These are phyloP conservation scores for Sideroxylon spinosum DNA, from an alignment of 179 eudicot species.

Conservation along the genomic window DNA sequence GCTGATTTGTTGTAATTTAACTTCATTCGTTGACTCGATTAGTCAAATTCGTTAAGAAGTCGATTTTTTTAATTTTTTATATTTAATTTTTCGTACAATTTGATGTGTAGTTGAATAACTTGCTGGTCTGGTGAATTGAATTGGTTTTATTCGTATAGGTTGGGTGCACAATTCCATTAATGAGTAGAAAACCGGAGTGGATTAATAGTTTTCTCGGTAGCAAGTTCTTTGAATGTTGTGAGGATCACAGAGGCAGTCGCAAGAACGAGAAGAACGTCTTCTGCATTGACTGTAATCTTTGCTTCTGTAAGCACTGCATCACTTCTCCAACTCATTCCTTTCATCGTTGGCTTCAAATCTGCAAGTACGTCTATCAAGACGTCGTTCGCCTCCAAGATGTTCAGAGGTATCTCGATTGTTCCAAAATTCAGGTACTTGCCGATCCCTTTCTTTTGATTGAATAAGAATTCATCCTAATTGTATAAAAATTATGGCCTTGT, in stretches of 20 bases:
- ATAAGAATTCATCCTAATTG: no score
- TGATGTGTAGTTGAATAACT: neutral
- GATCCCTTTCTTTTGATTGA: neutral
- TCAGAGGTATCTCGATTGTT: slow-evolving; percentile 37
- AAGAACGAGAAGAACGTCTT: slow-evolving; percentile 42
- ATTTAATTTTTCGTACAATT: neutral
- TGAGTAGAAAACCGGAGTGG: slow-evolving; percentile 27
- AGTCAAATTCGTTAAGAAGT: no score
- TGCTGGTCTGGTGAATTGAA: neutral
- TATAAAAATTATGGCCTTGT: neutral
- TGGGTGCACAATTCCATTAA: slow-evolving; percentile 16
- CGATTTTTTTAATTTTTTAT: no score
- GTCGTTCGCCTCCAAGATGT: slow-evolving; percentile 44
- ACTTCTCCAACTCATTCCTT: slow-evolving; percentile 14
- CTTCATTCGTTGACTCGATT: neutral
- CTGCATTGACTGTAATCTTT: slow-evolving; percentile 33
- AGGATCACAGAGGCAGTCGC: slow-evolving; percentile 28
- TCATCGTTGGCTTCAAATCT: slow-evolving; percentile 35
- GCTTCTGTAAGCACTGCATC: slow-evolving; percentile 40
- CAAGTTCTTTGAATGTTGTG: slow-evolving; percentile 29
- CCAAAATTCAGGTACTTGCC: slow-evolving; percentile 29
- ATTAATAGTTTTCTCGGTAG: slow-evolving; percentile 18
- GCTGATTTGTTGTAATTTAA: no score
- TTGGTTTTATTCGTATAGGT: slow-evolving; percentile 13
- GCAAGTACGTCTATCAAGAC: slow-evolving; percentile 42